These are phyloP conservation scores for Knoxia roxburghii DNA, from an alignment of 257 asterid genomes.

Conservation along the genomic window DNA sequence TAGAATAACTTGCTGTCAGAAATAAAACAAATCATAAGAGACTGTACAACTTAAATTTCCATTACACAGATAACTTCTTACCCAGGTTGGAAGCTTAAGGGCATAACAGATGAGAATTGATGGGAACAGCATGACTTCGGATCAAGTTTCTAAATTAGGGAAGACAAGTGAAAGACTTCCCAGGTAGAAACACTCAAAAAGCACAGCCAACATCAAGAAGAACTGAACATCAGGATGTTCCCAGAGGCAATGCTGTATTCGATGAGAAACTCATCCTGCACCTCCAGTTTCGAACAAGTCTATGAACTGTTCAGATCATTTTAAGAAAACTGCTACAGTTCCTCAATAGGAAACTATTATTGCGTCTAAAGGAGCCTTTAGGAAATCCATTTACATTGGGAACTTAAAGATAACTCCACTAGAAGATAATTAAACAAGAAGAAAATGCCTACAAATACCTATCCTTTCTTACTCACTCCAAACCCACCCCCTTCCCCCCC, in stretches of 20 bases:
- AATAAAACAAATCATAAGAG: not conserved
- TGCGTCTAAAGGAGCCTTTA: conserved; percentile 2
- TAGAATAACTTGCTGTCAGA: not conserved
- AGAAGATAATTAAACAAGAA: not conserved
- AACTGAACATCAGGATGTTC: conserved; percentile 6
- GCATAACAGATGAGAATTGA: not conserved
- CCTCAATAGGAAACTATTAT: conserved; percentile 4
- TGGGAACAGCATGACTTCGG: not conserved
- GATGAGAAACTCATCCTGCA: conserved; percentile 18
- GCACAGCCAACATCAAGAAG: conserved; percentile 11
- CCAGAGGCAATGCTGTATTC: conserved; percentile 17
- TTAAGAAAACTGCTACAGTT: conserved; percentile 2
- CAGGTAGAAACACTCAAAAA: conserved; percentile 2
- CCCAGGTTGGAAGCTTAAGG: conserved; percentile 2
- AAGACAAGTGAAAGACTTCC: not conserved
- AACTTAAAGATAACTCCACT: not conserved
- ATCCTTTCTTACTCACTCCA: not conserved
- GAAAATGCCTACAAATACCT: not conserved
- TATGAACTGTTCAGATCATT: conserved; percentile 6
- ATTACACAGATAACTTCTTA: not conserved
- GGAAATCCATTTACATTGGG: not conserved
- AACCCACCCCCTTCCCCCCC: not conserved
- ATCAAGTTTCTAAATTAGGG: not conserved
- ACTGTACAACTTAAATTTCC: not conserved
- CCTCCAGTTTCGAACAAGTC: conserved; percentile 14